Evolutionary conservation across 1,284 basidiomycete genomes (phyloP).

Genomic region (Trichosporon asahii): DNA sequence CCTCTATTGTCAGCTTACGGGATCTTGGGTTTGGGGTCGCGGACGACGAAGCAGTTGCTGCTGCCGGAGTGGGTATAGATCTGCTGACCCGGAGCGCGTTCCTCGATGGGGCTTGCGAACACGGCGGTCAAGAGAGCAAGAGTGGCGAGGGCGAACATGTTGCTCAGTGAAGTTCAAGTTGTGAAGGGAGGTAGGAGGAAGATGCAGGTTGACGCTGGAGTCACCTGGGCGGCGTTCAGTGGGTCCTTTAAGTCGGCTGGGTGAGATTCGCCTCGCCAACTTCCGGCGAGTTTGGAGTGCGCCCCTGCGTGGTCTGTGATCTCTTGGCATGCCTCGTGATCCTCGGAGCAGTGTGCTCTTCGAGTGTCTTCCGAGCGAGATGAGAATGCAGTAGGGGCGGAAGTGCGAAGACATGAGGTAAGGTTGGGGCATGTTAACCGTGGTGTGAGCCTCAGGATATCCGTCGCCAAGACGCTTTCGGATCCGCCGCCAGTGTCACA

Average conservation of each 20-base stretch:
- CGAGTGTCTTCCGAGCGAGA: not conserved
- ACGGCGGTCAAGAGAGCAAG: slow-evolving; percentile 1
- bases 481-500: not conserved
- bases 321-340: not conserved
- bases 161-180: not conserved
- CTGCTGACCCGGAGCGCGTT: not conserved
- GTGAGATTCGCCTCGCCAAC: not conserved
- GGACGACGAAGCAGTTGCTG: not conserved
- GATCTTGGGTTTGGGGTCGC: not conserved
- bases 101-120: not conserved
- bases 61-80: slow-evolving; percentile 3
- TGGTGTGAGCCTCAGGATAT: no score
- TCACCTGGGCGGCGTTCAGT: not conserved
- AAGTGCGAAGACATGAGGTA: not conserved
- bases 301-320: not conserved
- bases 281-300: not conserved
- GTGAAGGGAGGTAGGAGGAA: not conserved
- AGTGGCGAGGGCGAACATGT: not conserved
- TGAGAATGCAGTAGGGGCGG: not conserved
- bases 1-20: not conserved
- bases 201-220: not conserved
- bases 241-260: not conserved
- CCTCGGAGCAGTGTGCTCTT: not conserved
- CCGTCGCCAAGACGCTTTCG: not conserved
- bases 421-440: not conserved